Evolutionary conservation across 192 early-diverging fungal species (phyloP), one percentile per base, ranked within the genome.

Genomic region (Glomus cerebriforme): DNA sequence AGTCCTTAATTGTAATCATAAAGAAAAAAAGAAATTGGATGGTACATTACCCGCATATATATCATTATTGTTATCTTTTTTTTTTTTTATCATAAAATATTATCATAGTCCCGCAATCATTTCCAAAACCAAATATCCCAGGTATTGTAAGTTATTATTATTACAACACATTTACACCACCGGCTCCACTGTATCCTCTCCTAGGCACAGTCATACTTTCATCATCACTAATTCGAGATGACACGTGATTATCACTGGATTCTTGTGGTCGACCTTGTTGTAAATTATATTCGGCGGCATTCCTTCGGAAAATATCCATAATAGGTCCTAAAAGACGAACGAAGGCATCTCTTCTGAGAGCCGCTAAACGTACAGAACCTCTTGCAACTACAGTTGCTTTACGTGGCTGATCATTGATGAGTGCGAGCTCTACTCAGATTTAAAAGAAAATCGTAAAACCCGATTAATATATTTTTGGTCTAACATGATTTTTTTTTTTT

Each of bases 221-320:
- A 47, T 54, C 47, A 72, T 27, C 29, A 31, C 29, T 73, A 31
- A 3, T 29, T 24, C 32, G 70, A 58, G 15, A 47, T 73, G 37
- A 27, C 27, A 54, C 26, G 43, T 26, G 26, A 54, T 49, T 73
- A 7, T 73, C 47, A 5, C 26, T 27, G 7, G 39, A 29, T 29
- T 13, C 24, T 31, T 37, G 31, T 47, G 43, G 10, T 10, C 29
- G 73, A 34, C 54, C 73, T 17, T 31, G 13, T 35, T 58, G 19
- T 8, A 75, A 19, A 77, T 79, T 81, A 79, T 92, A 92, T 74
- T 88, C 86, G 69, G 75, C 79, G 22, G 88, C 88, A 78, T 92
- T 92, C 62, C 91, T 77, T 73, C 90, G 88, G 73, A 92, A 86
- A 69, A 91, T 92, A 75, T 91, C 91, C 24, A 88, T 84, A n/a